A percentile compares a stretch with the other conserved stretches of the same genome.
phyloP scores from a whole-genome alignment of 2,329 filamentous ascomycete species.

The Calonectria fujianensis region DNA sequence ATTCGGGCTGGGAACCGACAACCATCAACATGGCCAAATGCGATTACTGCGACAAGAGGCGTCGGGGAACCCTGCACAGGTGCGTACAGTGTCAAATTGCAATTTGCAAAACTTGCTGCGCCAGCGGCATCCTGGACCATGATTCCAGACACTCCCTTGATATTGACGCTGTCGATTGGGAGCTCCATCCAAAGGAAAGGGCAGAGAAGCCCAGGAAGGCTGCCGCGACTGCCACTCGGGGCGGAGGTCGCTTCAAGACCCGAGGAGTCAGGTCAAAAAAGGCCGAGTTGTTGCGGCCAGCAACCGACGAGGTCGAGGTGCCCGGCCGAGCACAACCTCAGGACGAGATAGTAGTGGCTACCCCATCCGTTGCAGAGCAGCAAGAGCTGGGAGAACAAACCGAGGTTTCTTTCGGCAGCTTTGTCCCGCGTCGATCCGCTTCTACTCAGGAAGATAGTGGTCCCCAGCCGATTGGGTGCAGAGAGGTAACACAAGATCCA shows the following conservation, averaged over 20 bases:
- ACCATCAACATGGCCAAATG: constrained; percentile 43
- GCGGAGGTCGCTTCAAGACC: not conserved
- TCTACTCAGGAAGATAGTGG: not conserved
- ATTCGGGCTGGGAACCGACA: constrained; percentile 38
- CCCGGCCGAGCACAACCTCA: not conserved
- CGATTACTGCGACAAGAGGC: constrained; percentile 38
- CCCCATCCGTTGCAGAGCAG: not conserved
- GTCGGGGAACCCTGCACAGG: constrained; percentile 33
- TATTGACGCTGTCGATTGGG: constrained; percentile 28
- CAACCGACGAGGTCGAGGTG: not conserved
- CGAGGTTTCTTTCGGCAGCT: not conserved
- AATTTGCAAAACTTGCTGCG: constrained; percentile 35
- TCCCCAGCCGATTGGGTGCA: no score
- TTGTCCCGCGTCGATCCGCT: not conserved
- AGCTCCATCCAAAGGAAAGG: constrained; percentile 26
- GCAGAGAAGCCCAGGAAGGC: constrained; percentile 10
- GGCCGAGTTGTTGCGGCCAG: not conserved
- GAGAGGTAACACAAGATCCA: not conserved
- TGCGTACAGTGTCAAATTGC: constrained; percentile 37
- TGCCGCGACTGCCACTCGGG: not conserved
- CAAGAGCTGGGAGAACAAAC: constrained; percentile 2
- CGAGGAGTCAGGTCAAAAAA: not conserved
- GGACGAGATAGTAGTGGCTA: constrained; percentile 12
- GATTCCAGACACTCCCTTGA: constrained; percentile 37
- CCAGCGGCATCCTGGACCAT: constrained; percentile 30